Conservation (phyloP, 225 moss, liverwort and hornwort genomes). For the Pleurozium schreberi region DNA sequence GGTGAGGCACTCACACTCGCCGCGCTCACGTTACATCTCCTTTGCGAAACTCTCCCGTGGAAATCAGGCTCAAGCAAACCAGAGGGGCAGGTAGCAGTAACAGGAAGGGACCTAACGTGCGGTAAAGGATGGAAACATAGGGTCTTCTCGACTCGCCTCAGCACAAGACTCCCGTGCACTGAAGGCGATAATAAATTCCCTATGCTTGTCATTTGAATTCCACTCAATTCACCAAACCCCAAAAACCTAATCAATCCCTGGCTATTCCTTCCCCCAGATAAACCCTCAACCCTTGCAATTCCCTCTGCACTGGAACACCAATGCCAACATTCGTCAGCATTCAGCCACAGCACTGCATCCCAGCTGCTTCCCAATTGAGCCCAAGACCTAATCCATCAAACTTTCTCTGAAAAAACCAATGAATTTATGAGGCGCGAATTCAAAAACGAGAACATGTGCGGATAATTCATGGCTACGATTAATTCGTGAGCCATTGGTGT, state of each 20-base stretch:
- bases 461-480: neutral
- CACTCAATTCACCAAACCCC: neutral
- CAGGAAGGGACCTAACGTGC: conserved; percentile 13
- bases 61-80: conserved; percentile 3
- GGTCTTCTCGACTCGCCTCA: neutral
- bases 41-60: neutral
- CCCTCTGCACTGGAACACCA: neutral
- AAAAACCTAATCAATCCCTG: neutral
- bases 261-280: neutral
- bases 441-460: neutral
- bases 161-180: neutral
- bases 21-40: neutral
- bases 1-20: neutral
- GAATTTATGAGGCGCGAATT: neutral
- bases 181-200: conserved; percentile 7
- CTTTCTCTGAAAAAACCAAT: neutral
- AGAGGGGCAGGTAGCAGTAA: conserved; percentile 9
- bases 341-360: neutral
- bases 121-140: conserved; percentile 9
- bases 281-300: neutral
- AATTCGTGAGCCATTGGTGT: neutral
- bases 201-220: conserved; percentile 20
- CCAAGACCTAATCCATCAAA: neutral
- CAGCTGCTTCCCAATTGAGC: neutral
- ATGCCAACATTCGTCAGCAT: neutral